Conservation (phyloP, 192 early-diverging fungal genomes). For the Backusella westeae region DNA sequence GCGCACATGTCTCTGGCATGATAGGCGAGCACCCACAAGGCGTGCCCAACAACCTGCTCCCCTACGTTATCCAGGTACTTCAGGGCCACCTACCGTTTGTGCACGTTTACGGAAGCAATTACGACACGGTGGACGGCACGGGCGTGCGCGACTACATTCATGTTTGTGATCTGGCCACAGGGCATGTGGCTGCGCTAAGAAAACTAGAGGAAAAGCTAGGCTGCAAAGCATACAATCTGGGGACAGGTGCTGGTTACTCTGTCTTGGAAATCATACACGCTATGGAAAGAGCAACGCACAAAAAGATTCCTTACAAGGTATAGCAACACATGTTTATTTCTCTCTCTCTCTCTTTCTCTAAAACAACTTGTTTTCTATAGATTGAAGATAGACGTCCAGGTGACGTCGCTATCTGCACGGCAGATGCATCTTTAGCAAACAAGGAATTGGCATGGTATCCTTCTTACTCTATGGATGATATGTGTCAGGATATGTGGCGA, state of each 20-base stretch:
- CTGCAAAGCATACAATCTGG: conserved; percentile 85
- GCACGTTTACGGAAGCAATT: conserved; percentile 91
- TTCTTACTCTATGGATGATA: conserved; percentile 48
- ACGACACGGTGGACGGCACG: conserved; percentile 89
- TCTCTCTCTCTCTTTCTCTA: not conserved
- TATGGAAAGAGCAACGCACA: conserved; percentile 74
- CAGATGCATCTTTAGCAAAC: conserved; percentile 49
- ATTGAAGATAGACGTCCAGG: conserved; percentile 45
- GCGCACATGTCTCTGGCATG: conserved; percentile 85
- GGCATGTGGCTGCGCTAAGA: conserved; percentile 82
- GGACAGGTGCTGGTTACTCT: conserved; percentile 88
- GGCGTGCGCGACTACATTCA: conserved; percentile 95
- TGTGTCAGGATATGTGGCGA: conserved; percentile 59
- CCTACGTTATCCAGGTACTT: conserved; percentile 84
- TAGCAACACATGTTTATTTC: not conserved
- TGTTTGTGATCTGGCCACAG: conserved; percentile 89
- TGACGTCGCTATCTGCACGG: conserved; percentile 52
- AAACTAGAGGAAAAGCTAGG: conserved; percentile 64
- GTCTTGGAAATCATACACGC: conserved; percentile 91
- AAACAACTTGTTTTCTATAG: not conserved
- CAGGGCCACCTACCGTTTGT: conserved; percentile 80
- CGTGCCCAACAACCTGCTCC: conserved; percentile 89
- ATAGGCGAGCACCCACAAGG: conserved; percentile 92
- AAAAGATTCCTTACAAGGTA: conserved; percentile 76
- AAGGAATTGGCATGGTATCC: conserved; percentile 51